Evolutionary conservation across 148 eudicot genomes (phyloP).

Genomic region (Persicaria tinctoria): DNA sequence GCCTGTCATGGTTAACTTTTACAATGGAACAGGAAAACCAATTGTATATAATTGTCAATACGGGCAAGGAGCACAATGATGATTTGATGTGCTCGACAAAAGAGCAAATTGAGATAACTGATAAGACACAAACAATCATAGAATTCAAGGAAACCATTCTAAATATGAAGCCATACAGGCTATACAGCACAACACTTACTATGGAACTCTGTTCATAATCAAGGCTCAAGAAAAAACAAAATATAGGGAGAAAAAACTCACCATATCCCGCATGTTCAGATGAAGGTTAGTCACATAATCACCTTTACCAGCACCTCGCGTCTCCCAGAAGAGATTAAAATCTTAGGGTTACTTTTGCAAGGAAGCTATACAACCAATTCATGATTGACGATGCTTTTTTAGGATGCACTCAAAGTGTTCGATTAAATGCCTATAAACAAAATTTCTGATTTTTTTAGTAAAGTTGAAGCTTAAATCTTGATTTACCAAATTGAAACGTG

Average conservation of each 20-base stretch:
- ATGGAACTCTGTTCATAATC: background rate
- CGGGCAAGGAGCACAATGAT: background rate
- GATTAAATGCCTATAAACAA: too few relatives aligned
- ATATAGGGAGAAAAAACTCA: conserved; percentile 25
- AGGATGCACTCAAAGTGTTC: too few relatives aligned
- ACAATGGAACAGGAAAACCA: too few relatives aligned
- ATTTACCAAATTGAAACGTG: too few relatives aligned
- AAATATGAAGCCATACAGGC: background rate
- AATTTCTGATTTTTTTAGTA: too few relatives aligned
- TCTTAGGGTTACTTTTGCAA: conserved; percentile 33
- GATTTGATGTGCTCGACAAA: background rate
- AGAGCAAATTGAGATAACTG: background rate
- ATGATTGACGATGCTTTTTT: too few relatives aligned
- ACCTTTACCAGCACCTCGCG: conserved; percentile 59
- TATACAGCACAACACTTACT: background rate
- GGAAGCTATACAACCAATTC: too few relatives aligned
- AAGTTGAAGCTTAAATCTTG: too few relatives aligned
- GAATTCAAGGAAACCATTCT: background rate
- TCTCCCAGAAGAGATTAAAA: conserved; percentile 68
- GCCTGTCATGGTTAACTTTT: background rate
- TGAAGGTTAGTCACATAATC: conserved; percentile 75
- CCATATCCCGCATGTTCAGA: conserved; percentile 88
- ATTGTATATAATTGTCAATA: too few relatives aligned
- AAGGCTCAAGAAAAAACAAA: background rate
- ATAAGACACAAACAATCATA: conserved; percentile 1